These are phyloP conservation scores for Metschnikowia orientalis DNA, from an alignment of 805 yeast genomes.

Conservation along the genomic window DNA sequence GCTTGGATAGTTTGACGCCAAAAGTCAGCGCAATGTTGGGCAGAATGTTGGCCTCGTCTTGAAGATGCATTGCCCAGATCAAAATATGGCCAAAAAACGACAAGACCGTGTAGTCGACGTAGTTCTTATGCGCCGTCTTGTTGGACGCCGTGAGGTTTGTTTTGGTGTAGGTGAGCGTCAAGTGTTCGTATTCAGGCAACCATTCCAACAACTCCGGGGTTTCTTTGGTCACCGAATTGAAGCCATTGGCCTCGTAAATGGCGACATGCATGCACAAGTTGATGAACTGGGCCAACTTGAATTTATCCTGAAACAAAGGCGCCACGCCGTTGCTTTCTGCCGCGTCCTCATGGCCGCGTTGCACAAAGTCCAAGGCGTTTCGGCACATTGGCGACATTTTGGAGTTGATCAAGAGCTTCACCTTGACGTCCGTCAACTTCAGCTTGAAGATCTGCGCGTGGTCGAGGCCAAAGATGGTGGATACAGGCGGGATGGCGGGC, in stretches of 20 bases:
- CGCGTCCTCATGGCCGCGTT: slow-evolving; percentile 20
- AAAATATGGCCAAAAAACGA: slow-evolving; percentile 36
- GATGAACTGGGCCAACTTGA: slow-evolving; percentile 23
- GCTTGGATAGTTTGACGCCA: slow-evolving; percentile 18
- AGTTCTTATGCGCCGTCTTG: slow-evolving; percentile 30
- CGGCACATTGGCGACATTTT: slow-evolving; percentile 29
- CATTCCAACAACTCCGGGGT: slow-evolving; percentile 26
- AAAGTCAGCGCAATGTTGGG: slow-evolving; percentile 17
- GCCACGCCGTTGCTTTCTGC: too few relatives aligned
- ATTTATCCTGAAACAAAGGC: slow-evolving; percentile 21
- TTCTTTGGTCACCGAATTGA: slow-evolving; percentile 22
- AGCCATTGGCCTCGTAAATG: slow-evolving; percentile 33
- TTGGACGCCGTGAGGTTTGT: slow-evolving; percentile 34
- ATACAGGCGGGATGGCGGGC: slow-evolving; percentile 30
- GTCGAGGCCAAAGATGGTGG: slow-evolving; percentile 36
- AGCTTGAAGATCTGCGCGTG: slow-evolving; percentile 32
- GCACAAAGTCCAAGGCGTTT: slow-evolving; percentile 24
- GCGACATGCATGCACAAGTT: slow-evolving; percentile 33
- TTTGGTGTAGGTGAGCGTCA: slow-evolving; percentile 29
- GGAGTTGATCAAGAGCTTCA: slow-evolving; percentile 33
- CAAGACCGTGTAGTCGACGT: slow-evolving; percentile 36
- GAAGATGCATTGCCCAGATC: slow-evolving; percentile 33
- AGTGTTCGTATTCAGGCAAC: slow-evolving; percentile 28
- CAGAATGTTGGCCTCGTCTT: slow-evolving; percentile 9
- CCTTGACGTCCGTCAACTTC: slow-evolving; percentile 32